Base-by-base conservation (phyloP, 345 rosid genomes). In the Salix suchowensis region DNA sequence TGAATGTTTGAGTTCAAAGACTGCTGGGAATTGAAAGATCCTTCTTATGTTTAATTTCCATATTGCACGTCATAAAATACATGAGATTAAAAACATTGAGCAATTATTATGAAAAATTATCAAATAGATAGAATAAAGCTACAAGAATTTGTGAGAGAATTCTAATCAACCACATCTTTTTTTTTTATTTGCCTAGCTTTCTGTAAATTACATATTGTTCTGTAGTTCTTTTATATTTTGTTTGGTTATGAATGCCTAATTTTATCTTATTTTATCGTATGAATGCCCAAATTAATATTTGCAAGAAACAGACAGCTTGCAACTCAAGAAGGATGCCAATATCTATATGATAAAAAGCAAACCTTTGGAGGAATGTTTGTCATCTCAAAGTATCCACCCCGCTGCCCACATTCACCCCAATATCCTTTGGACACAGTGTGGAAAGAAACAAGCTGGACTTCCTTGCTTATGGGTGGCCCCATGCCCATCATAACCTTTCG, bases 341-440 rank as follows among this genome's bases (percentile, higher is more conserved):
- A 23, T 13, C 30, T 1, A 37, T 74, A 62, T 69, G 70, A 69
- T 1, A 64, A 26, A 21, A 74, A 28, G 76, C 84, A 78, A 83
- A 96, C 99, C 97, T 81, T 70, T 48, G 97, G 90, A 81, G 99
- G 98, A 62, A 96, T 86, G 87, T 96, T 96, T 26, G 98, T 93
- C 98, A 93, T 93, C 89, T 96, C 98, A 83, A 96, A 93, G 89
- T 96, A 96, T 83, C 99, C 99, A 85, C 99, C 99, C 24, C 99
- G 87, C 85, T 93, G 99, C 80, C 98, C 99, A 62, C 99, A 96
- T 87, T 96, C 99, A 1, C 99, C 98, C 97, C 97, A 96, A 85
- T 92, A 96, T 80, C 99, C 99, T 91, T 96, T 96, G 58, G 99
- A 96, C 58, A 96, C 97, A 0, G 97, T 87, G 85, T 96, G 99